Base-by-base conservation (phyloP, 768 basidiomycete genomes). In the Calocybe gangraenosa region DNA sequence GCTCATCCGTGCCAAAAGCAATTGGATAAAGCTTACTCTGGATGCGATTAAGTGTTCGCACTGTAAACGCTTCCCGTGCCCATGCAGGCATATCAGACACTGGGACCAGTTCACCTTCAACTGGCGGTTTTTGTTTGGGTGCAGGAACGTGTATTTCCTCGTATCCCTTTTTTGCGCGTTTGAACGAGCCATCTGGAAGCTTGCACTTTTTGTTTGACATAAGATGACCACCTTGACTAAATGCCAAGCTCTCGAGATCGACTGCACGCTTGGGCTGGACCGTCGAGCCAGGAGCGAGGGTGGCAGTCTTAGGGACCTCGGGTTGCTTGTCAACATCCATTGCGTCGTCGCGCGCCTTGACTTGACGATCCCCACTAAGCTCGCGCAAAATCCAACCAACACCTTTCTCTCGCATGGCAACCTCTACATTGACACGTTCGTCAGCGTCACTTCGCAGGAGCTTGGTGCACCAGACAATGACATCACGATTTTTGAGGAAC, bases 201-300 rank as follows among this genome's bases (percentile, higher is more conserved):
- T 94, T 96, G 69, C 87, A 90, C 69, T 97, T 97, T 68, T 97
- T 97, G 71, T 98, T 97, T 13, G 91, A 91, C 95, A 98, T 99
- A 49, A 97, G 69, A 49, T 97, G 94, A 0, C 91, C 93, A 18
- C 94, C 96, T 57, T 97, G 93, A 37, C 82, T 82, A 67, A 99
- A 99, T n/a, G 90, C 85, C 85, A 98, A 87, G 48, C 81, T 79
- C 57, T 96, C 93, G 42, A 99, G 73, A 61, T 98, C 96, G 28
- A 99, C 76, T 0, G 79, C 84, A 31, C 73, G 74, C 54, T 92
- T 90, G 3, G 93, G 94, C 53, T 92, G 88, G 2, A 92, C 78
- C 0, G 80, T 83, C 1, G 91, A 89, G 2, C 92, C 93, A 3
- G 94, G 90, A 0, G 84, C 84, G 21, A 95, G 77, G 0, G 89